Evolutionary conservation across 352 stramenopile genomes (phyloP).

Genomic region (Pythium insidiosum): DNA sequence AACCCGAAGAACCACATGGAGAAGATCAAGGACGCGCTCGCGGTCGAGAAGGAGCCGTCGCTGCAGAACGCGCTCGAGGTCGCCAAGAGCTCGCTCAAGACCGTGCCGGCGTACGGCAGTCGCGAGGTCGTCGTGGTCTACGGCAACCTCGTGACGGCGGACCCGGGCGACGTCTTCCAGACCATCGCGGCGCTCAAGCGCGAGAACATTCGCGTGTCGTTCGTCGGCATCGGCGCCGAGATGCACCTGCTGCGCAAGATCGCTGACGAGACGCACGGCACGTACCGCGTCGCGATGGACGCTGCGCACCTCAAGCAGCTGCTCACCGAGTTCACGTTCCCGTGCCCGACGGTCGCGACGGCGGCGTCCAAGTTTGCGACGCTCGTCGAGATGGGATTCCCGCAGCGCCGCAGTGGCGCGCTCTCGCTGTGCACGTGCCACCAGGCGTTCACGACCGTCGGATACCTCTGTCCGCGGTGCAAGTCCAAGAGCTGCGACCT

Average conservation of each 20-base stretch:
- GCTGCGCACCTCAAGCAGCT: conserved; percentile 88
- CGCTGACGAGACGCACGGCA: conserved; percentile 88
- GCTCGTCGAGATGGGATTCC: conserved; percentile 83
- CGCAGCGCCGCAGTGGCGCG: conserved; percentile 57
- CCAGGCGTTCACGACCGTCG: conserved; percentile 83
- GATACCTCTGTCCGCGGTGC: conserved; percentile 93
- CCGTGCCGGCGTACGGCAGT: conserved; percentile 80
- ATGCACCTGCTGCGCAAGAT: conserved; percentile 86
- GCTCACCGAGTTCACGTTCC: conserved; percentile 91
- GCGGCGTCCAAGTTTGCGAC: conserved; percentile 58
- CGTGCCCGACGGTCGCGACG: conserved; percentile 83
- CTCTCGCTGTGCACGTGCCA: conserved; percentile 83
- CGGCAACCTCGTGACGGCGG: conserved; percentile 92
- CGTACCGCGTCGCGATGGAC: conserved; percentile 93
- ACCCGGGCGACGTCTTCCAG: conserved; percentile 94
- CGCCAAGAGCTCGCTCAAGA: conserved; percentile 87
- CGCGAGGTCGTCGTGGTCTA: conserved; percentile 93
- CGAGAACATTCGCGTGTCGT: conserved; percentile 89
- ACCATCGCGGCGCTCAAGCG: conserved; percentile 88
- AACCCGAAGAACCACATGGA: conserved; percentile 86
- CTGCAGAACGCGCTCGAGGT: conserved; percentile 90
- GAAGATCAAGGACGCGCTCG: conserved; percentile 50
- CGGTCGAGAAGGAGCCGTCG: conserved; percentile 81
- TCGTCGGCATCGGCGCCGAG: conserved; percentile 93
- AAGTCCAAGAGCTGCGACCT: conserved; percentile 93